Percentiles rank a stretch among this genome's conserved stretches.
Conservation (phyloP, 225 moss, liverwort and hornwort genomes). For the Rhytidiadelphus loreus region DNA sequence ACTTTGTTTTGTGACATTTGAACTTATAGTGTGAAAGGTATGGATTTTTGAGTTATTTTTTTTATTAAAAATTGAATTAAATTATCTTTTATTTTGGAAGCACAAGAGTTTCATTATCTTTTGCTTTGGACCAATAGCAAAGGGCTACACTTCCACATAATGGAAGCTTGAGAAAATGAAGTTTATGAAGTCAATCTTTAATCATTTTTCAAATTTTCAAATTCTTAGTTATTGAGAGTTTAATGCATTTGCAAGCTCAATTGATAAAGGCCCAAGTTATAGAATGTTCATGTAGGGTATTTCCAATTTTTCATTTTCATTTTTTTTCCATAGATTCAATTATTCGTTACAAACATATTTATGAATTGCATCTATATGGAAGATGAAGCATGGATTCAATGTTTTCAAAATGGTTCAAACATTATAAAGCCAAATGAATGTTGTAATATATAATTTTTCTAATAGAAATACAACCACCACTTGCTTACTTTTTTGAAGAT, state of each 20-base stretch:
- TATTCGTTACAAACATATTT: neutral
- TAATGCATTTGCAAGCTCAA: neutral
- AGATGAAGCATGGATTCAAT: neutral
- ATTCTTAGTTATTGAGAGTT: neutral
- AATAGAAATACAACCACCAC: fast-evolving
- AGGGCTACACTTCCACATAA: too few relatives aligned
- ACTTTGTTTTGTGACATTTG: too few relatives aligned
- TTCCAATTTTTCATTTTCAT: neutral
- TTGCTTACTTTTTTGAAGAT: neutral
- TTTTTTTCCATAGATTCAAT: neutral
- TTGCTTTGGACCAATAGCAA: too few relatives aligned
- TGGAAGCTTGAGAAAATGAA: neutral
- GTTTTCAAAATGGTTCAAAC: neutral
- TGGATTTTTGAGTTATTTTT: too few relatives aligned
- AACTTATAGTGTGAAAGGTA: too few relatives aligned
- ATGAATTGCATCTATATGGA: neutral
- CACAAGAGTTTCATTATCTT: too few relatives aligned
- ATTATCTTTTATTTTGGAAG: too few relatives aligned
- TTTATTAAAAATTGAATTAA: too few relatives aligned
- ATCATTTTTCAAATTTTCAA: neutral
- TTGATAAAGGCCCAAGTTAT: neutral
- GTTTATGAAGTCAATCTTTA: too few relatives aligned
- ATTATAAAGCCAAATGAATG: neutral
- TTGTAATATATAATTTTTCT: neutral
- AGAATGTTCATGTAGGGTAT: neutral